These are phyloP conservation scores for Trametes hirsuta DNA, from an alignment of 1,284 basidiomycete genomes.

Conservation along the genomic window DNA sequence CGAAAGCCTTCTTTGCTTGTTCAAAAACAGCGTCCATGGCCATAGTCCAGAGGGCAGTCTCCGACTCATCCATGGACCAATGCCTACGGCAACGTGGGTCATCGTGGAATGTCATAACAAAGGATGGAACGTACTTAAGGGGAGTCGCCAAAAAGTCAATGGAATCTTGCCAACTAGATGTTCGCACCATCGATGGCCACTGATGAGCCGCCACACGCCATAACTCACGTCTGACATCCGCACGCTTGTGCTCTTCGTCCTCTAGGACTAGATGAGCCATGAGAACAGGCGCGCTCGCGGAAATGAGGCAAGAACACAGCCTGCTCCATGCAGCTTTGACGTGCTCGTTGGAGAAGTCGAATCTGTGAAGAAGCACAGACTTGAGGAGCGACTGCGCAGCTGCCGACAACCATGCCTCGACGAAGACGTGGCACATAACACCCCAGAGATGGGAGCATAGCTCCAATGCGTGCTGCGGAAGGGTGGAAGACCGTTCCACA, in stretches of 20 bases:
- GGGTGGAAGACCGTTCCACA: not conserved
- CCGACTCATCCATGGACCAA: constrained; percentile 20
- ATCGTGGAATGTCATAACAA: not conserved
- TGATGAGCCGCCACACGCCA: constrained; percentile 37
- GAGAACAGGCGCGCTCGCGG: constrained; percentile 30
- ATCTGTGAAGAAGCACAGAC: constrained; percentile 44
- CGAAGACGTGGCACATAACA: constrained; percentile 50
- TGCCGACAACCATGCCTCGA: constrained; percentile 39
- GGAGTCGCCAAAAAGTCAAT: constrained; percentile 49
- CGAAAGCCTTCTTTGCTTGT: not conserved
- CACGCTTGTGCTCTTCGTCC: constrained; percentile 5
- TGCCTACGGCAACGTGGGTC: not conserved
- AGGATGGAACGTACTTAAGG: constrained; percentile 41
- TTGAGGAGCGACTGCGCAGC: constrained; percentile 48
- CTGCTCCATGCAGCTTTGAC: constrained; percentile 48
- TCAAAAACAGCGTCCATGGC: constrained; percentile 12
- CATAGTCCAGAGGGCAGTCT: constrained; percentile 11
- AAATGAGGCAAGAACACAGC: constrained; percentile 49
- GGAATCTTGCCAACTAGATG: constrained; percentile 40
- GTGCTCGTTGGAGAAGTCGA: constrained; percentile 39
- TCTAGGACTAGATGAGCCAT: constrained; percentile 20
- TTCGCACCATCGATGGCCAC: constrained; percentile 8
- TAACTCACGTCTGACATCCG: constrained; percentile 24
- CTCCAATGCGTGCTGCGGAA: constrained; percentile 40
- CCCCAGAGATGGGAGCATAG: constrained; percentile 50